Evolutionary conservation across 305 asterid genomes (phyloP).

Genomic region (Euphrasia arctica): DNA sequence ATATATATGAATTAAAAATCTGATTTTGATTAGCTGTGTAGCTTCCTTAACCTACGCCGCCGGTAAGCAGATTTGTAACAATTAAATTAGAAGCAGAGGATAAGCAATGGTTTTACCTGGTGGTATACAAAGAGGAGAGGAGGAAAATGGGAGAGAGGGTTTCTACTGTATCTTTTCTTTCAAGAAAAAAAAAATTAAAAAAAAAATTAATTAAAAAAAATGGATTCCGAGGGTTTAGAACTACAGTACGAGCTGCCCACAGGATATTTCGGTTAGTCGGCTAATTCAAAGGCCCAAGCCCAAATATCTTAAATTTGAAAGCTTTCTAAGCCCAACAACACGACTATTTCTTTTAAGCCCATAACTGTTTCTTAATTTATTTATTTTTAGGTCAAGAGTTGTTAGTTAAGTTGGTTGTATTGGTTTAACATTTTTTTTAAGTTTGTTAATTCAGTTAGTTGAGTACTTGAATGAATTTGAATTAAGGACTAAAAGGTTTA

Average conservation of each 20-base stretch:
- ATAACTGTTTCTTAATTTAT: too few species aligned
- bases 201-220: neutral
- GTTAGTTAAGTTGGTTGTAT: too few species aligned
- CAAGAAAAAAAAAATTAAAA: neutral
- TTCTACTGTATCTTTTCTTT: neutral
- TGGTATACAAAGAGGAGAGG: conserved; percentile 12
- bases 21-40: conserved; percentile 5
- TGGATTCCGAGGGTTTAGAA: conserved; percentile 32
- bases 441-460: too few species aligned
- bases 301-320: too few species aligned
- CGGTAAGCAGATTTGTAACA: neutral
- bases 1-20: neutral
- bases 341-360: too few species aligned
- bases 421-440: too few species aligned
- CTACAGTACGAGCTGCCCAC: neutral
- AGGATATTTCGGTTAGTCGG: neutral
- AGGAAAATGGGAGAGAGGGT: conserved; percentile 14
- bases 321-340: too few species aligned
- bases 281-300: neutral
- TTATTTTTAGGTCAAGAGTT: too few species aligned
- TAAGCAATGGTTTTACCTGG: conserved; percentile 28
- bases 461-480: too few species aligned
- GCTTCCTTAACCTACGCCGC: too few species aligned
- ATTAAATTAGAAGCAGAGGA: conserved; percentile 7
- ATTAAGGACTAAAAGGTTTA: too few species aligned